phyloP scores from a whole-genome alignment of 2,329 filamentous ascomycete genomes.

The Pezicula rhizophila region DNA sequence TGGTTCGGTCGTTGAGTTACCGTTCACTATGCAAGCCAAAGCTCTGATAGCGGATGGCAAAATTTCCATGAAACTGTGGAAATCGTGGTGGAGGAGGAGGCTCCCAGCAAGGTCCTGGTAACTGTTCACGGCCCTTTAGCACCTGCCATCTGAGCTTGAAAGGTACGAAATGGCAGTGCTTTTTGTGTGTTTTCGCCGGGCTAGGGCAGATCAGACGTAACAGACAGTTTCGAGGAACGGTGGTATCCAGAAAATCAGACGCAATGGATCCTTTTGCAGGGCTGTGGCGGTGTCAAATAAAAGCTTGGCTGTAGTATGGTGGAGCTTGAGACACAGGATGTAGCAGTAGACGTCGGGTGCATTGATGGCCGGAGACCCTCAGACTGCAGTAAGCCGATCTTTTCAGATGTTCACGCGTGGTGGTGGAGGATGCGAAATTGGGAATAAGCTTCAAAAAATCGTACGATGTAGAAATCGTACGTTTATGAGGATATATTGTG shows the following conservation, averaged over 20 bases:
- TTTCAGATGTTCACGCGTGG: constrained; percentile 10
- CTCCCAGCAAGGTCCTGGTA: constrained; percentile 4
- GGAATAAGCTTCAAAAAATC: constrained; percentile 7
- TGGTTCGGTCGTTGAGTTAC: constrained; percentile 14
- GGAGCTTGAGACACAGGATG: constrained; percentile 18
- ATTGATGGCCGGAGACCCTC: constrained; percentile 10
- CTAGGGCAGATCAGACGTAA: constrained; percentile 38
- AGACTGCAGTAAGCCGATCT: constrained; percentile 6
- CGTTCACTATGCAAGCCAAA: constrained; percentile 16
- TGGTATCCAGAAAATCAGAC: constrained; percentile 13
- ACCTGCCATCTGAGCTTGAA: constrained; percentile 28
- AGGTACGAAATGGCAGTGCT: constrained; percentile 4
- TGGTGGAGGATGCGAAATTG: background rate
- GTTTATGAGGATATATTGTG: constrained; percentile 7
- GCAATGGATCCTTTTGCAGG: constrained; percentile 14
- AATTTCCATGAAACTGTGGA: constrained; percentile 20
- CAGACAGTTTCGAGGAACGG: constrained; percentile 37
- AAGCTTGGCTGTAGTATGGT: constrained; percentile 9
- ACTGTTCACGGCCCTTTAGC: constrained; percentile 14
- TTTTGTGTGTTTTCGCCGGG: constrained; percentile 12
- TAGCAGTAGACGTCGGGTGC: constrained; percentile 13
- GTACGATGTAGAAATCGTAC: constrained; percentile 8
- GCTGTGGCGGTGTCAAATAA: constrained; percentile 10
- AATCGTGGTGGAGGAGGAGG: constrained; percentile 6
- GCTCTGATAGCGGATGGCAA: constrained; percentile 15